Evolutionary conservation across 2,329 filamentous ascomycete genomes (phyloP).

Genomic region (Emmonsiellopsis sp.): DNA sequence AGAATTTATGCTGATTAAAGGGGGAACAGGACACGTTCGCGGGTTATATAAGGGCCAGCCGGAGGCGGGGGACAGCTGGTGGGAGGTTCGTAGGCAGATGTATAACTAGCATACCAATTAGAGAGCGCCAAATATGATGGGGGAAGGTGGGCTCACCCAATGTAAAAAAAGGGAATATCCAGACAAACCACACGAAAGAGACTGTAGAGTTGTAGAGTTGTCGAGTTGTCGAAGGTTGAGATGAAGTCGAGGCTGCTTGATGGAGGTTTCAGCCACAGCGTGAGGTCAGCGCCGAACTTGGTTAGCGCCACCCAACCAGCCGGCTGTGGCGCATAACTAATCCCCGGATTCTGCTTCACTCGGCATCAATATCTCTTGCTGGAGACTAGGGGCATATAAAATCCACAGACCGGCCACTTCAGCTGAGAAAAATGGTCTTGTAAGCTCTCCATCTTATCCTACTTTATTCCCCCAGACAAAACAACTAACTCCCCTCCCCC

Average conservation of each 20-base stretch:
- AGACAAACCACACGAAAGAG: no score
- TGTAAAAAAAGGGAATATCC: no score
- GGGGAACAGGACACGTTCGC: background rate
- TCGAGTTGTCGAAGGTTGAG: background rate
- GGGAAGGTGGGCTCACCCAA: background rate
- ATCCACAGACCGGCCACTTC: no score
- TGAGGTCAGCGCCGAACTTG: no score
- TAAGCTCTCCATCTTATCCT: background rate
- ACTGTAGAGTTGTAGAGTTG: constrained; percentile 5
- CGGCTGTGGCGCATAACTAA: no score
- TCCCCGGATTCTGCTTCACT: no score
- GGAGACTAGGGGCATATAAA: no score
- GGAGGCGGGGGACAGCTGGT: background rate
- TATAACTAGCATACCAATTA: background rate
- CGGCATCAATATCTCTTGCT: no score
- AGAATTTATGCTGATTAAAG: background rate
- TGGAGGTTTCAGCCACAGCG: no score
- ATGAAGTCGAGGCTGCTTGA: no score
- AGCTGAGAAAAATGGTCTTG: constrained; percentile 3
- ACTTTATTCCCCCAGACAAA: background rate
- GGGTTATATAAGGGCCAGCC: background rate
- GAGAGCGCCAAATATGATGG: background rate
- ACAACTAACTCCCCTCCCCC: background rate
- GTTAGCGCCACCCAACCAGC: no score
- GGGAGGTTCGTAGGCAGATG: background rate